A percentile compares a stretch with the other conserved stretches of the same genome.
Evolutionary conservation across 345 rosid species (phyloP).

Genomic region (Bruguiera gymnorhiza): DNA sequence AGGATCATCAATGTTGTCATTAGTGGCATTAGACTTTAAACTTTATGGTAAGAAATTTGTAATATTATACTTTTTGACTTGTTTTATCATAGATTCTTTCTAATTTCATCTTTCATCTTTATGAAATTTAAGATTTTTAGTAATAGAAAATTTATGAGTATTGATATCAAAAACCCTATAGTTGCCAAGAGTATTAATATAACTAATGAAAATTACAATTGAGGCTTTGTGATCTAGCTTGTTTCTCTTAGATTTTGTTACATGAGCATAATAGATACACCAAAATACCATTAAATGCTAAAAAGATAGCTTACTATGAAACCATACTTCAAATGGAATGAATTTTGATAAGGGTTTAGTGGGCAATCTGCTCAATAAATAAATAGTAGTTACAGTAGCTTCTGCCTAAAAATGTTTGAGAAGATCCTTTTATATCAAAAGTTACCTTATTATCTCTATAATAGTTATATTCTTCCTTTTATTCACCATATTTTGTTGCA

Average conservation of each 20-base stretch:
- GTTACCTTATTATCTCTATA: background rate
- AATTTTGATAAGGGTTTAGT: background rate
- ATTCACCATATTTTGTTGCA: background rate
- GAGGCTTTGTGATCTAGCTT: background rate
- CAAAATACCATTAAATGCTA: background rate
- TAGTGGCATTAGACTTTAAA: background rate
- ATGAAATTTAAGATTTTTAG: too few species aligned
- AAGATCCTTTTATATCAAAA: background rate
- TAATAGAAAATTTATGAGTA: too few species aligned
- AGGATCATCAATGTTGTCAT: background rate
- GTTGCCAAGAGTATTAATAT: background rate
- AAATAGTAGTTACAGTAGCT: background rate
- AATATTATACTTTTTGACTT: too few species aligned
- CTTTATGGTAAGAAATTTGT: rapidly evolving
- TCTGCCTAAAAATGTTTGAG: background rate
- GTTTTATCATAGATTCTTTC: background rate
- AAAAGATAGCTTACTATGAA: background rate
- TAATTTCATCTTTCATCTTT: too few species aligned
- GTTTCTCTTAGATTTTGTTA: background rate
- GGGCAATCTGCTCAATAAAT: background rate
- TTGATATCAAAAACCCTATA: background rate
- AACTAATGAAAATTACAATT: background rate
- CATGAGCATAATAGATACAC: background rate
- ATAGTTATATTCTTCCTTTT: background rate
- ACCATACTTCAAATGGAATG: background rate